phyloP scores from a whole-genome alignment of 73 alveolate genomes.

The Symbiodinium natans region DNA sequence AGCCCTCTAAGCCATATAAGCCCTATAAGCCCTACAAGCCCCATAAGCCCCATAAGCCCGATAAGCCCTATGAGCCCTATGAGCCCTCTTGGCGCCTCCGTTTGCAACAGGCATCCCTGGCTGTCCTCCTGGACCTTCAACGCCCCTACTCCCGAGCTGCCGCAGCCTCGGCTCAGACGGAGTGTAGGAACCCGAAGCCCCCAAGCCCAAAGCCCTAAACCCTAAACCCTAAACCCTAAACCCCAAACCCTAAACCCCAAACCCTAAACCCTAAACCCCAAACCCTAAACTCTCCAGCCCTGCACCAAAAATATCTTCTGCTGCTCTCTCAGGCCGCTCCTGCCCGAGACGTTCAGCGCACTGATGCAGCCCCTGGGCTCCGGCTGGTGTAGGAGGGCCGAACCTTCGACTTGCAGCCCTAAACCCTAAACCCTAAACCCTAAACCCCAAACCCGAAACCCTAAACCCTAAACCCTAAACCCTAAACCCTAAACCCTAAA shows the following conservation, averaged over 20 bases:
- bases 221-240: not conserved
- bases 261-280: not conserved
- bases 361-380: constrained; percentile 49
- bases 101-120: constrained; percentile 8
- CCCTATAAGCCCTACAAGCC: too few species aligned
- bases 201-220: not conserved
- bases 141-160: not conserved
- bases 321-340: constrained; percentile 23
- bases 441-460: not conserved
- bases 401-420: too few species aligned
- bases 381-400: too few species aligned
- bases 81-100: too few species aligned
- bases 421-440: not conserved
- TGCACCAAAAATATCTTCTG: too few species aligned
- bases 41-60: too few species aligned
- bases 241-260: not conserved
- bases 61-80: not conserved
- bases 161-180: not conserved
- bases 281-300: too few species aligned
- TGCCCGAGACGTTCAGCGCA: constrained; percentile 81
- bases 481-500: not conserved
- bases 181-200: not conserved
- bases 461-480: not conserved
- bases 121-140: not conserved
- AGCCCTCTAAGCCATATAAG: not conserved